Conservation (phyloP, 768 basidiomycete species). For the Tricholoma sp. region DNA sequence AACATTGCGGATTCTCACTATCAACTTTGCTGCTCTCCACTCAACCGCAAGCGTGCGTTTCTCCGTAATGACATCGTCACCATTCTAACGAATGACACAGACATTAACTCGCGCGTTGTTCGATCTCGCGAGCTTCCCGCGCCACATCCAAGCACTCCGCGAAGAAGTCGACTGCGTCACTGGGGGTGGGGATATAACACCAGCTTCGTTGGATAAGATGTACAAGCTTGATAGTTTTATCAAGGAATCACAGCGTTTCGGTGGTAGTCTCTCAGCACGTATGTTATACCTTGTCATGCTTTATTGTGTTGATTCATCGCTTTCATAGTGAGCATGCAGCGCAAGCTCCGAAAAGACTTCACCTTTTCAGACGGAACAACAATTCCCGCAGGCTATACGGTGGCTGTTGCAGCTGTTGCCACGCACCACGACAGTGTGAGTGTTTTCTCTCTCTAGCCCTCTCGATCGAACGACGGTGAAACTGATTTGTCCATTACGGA, state of each 20-base stretch:
- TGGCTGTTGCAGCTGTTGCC: slow-evolving; percentile 24
- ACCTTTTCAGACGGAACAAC: slow-evolving; percentile 39
- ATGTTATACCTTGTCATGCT: no score
- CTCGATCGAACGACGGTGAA: no score
- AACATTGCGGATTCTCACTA: slow-evolving; percentile 21
- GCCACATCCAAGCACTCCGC: slow-evolving; percentile 24
- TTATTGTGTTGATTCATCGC: not conserved
- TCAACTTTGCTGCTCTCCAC: slow-evolving; percentile 34
- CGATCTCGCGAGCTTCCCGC: slow-evolving; percentile 22
- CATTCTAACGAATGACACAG: no score
- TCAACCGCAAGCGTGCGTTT: slow-evolving; percentile 24
- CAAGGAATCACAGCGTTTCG: slow-evolving; percentile 31
- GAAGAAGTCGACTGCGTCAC: slow-evolving; percentile 34
- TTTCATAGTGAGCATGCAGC: slow-evolving; percentile 14
- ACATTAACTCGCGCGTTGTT: slow-evolving; percentile 21
- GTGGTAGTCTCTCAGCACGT: slow-evolving; percentile 24
- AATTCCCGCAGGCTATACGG: slow-evolving; percentile 32
- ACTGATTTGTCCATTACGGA: not conserved
- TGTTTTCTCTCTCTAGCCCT: no score
- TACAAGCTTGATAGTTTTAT: slow-evolving; percentile 42
- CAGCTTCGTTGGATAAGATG: slow-evolving; percentile 35
- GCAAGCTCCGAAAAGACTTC: slow-evolving; percentile 32
- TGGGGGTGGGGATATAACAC: no score
- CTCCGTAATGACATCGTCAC: no score
- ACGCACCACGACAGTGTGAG: slow-evolving; percentile 22